Evolutionary conservation across 1,284 basidiomycete genomes (phyloP), one percentile per base, ranked within the genome.

Genomic region (Trametes sp.): DNA sequence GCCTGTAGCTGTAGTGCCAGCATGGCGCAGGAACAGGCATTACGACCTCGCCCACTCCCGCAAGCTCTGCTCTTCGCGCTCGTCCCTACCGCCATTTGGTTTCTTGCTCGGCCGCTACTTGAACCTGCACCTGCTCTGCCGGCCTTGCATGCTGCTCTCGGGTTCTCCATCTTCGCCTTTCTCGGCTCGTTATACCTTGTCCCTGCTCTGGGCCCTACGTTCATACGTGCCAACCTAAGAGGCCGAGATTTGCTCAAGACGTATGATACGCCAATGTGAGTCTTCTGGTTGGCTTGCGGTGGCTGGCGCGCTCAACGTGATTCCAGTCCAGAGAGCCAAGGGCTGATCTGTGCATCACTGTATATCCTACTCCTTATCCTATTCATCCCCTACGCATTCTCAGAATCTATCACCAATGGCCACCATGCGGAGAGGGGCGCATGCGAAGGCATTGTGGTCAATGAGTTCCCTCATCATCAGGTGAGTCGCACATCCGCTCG

Each of bases 241-340:
- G 95, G 95, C 13, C 83, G 83, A 65, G 95, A 97, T 76, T 75
- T 96, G 45, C 80, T 96, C 49, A 97, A 97, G 79, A 85, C 81
- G 51, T 89, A 89, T 70, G 79, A 83, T 28, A 86, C 83, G 59
- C 84, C 86, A 44, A 90, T 96, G 92, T 95, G 69, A 73, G 91
- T 84, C 41, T 41, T n/a, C 13, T 36, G 42, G 31, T 13, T 36
- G n/a, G n/a, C n/a, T n/a, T n/a, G n/a, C n/a, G n/a, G n/a, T n/a
- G n/a, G n/a, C n/a, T n/a, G n/a, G n/a, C n/a, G 16, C 21, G 21
- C 24, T 49, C 4, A 33, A 19, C n/a, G n/a, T n/a, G n/a, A n/a
- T n/a, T n/a, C 26, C 71, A 98, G 96, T 71, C 96, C 98, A 36
- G 98, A 99, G 80, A 94, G 93, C 65, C 85, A 93, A 64, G 97